A percentile compares a stretch with the other conserved stretches of the same genome.
phyloP scores from a whole-genome alignment of 345 rosid species.

The Physaria fendleri region DNA sequence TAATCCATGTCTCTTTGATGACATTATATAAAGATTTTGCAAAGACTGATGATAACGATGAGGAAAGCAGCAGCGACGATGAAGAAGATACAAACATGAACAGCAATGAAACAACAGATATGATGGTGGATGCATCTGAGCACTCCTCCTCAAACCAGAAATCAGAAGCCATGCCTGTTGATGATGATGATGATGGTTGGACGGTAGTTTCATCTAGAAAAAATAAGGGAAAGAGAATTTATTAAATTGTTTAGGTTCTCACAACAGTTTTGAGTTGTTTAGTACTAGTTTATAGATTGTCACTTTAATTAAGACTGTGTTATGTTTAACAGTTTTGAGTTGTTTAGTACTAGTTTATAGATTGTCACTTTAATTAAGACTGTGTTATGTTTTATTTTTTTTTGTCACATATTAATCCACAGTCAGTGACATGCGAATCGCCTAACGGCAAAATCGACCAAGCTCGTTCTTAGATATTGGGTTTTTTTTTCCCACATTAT shows the following conservation, averaged over 20 bases:
- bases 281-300: not conserved
- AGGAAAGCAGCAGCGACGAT: constrained; percentile 35
- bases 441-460: no score
- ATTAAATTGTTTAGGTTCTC: constrained; percentile 15
- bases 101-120: constrained; percentile 34
- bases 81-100: constrained; percentile 33
- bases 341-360: not conserved
- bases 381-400: no score
- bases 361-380: not conserved
- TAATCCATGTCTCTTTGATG: no score
- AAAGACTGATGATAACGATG: constrained; percentile 15
- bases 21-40: no score
- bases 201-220: constrained; percentile 46
- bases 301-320: no score
- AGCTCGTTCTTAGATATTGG: no score
- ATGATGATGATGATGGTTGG: constrained; percentile 70
- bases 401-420: no score
- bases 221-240: constrained; percentile 51
- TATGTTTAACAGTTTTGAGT: not conserved
- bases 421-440: no score
- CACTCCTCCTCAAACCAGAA: constrained; percentile 18
- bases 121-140: constrained; percentile 50
- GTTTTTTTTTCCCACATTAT: no score
- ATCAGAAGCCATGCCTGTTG: constrained; percentile 16
- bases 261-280: constrained; percentile 16